Percentiles rank a stretch among this genome's conserved stretches.
phyloP scores from a whole-genome alignment of 345 rosid species.

The Bretschneidera sinensis region DNA sequence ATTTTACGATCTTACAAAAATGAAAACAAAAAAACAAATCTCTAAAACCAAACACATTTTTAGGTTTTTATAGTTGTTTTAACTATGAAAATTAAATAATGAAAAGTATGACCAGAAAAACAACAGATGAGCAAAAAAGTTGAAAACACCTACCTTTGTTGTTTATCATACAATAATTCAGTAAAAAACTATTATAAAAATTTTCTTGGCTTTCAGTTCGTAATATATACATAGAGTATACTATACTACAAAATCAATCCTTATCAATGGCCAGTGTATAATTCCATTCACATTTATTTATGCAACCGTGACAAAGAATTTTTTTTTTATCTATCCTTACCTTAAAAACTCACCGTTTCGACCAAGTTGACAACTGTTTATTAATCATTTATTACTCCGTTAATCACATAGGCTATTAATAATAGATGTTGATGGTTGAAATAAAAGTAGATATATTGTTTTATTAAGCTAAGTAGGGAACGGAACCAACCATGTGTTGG shows the following conservation, averaged over 20 bases:
- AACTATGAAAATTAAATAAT: too few relatives aligned
- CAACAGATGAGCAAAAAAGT: background rate
- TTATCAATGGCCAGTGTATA: slow-evolving; percentile 7
- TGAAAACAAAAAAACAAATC: too few relatives aligned
- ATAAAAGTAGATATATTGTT: too few relatives aligned
- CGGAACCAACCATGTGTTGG: too few relatives aligned
- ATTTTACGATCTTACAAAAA: background rate
- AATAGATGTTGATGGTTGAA: too few relatives aligned
- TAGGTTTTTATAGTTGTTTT: too few relatives aligned
- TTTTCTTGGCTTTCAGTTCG: background rate
- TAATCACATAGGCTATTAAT: too few relatives aligned
- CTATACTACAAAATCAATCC: background rate
- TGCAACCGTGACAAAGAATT: too few relatives aligned
- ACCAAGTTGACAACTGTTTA: slow-evolving; percentile 6
- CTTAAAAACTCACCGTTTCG: slow-evolving; percentile 6
- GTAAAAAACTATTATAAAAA: background rate
- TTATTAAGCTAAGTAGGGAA: too few relatives aligned
- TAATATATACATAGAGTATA: background rate
- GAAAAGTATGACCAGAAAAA: background rate
- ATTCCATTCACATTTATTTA: background rate
- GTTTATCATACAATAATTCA: slow-evolving; percentile 2
- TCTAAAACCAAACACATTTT: too few relatives aligned
- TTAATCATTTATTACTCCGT: too few relatives aligned
- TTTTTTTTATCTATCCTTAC: too few relatives aligned
- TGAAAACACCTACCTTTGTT: slow-evolving; percentile 3